Evolutionary conservation across 2,329 filamentous ascomycete genomes (phyloP).

Genomic region (Alternaria conjuncta): DNA sequence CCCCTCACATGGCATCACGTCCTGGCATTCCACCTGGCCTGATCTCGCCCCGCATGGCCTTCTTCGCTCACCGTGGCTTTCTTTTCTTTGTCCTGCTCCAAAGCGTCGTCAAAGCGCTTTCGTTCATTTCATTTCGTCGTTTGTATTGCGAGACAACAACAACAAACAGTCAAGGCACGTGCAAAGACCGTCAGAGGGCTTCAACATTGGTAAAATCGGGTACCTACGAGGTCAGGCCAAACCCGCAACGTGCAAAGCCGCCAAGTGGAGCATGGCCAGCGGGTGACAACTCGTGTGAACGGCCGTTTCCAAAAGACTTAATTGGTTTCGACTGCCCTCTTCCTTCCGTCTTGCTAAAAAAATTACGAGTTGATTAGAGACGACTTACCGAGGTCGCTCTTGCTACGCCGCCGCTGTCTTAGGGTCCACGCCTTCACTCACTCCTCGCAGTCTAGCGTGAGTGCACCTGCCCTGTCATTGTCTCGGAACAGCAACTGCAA

Average conservation of each 20-base stretch:
- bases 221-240: not conserved
- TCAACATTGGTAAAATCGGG: not conserved
- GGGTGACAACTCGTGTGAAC: not conserved
- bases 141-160: not conserved
- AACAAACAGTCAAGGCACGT: not conserved
- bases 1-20: not conserved
- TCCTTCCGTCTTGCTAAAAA: not conserved
- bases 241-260: not conserved
- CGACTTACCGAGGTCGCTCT: not conserved
- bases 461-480: constrained; percentile 1
- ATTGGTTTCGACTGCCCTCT: not conserved
- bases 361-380: not conserved
- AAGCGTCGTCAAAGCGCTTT: not conserved
- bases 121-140: constrained; percentile 1
- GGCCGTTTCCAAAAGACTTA: not conserved
- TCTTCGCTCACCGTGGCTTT: not conserved
- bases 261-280: not conserved
- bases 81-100: not conserved
- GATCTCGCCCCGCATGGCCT: not conserved
- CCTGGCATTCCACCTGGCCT: not conserved
- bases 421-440: constrained; percentile 1
- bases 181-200: not conserved
- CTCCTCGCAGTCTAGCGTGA: not conserved
- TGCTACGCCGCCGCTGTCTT: constrained; percentile 6
- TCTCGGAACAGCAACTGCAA: not conserved